These are phyloP conservation scores for Leishmania tropica DNA, from an alignment of 208 protist genomes.

Conservation along the genomic window DNA sequence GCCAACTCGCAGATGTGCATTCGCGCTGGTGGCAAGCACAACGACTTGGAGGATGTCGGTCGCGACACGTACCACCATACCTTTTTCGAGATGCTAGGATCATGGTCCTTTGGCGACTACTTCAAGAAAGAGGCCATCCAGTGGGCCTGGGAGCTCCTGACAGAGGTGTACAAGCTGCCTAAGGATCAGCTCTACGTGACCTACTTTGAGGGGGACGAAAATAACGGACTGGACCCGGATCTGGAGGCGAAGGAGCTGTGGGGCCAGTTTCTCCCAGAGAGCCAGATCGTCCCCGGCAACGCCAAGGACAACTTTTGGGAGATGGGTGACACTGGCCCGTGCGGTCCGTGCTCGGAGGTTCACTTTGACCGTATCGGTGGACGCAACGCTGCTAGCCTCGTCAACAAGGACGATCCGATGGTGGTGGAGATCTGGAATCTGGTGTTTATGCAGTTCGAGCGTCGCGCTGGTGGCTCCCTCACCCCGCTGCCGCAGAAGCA, in stretches of 20 bases:
- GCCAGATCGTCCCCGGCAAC: slow-evolving; percentile 91
- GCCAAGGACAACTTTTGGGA: slow-evolving; percentile 99
- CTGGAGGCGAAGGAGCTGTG: slow-evolving; percentile 94
- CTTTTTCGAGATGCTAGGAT: slow-evolving; percentile 99
- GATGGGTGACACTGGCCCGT: slow-evolving; percentile 99
- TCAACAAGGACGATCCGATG: slow-evolving; percentile 99
- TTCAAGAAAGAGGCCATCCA: slow-evolving; percentile 98
- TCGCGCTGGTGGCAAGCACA: slow-evolving; percentile 99
- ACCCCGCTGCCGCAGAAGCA: slow-evolving; percentile 91
- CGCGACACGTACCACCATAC: slow-evolving; percentile 99
- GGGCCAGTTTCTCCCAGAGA: slow-evolving; percentile 90
- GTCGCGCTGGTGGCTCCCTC: slow-evolving; percentile 90
- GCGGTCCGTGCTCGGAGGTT: slow-evolving; percentile 98
- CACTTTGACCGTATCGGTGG: slow-evolving; percentile 99
- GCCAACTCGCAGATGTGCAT: slow-evolving; percentile 99
- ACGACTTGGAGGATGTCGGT: slow-evolving; percentile 99
- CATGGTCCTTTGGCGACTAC: slow-evolving; percentile 99
- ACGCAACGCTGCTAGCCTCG: slow-evolving; percentile 94
- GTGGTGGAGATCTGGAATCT: slow-evolving; percentile 99
- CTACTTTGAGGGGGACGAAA: slow-evolving; percentile 97
- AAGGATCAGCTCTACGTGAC: slow-evolving; percentile 98
- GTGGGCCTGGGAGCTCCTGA: slow-evolving; percentile 98
- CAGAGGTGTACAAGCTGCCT: slow-evolving; percentile 94
- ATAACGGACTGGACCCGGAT: slow-evolving; percentile 91
- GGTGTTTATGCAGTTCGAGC: slow-evolving; percentile 99